Conservation (phyloP, 352 stramenopile genomes). For the Phytophthora podocarpi region DNA sequence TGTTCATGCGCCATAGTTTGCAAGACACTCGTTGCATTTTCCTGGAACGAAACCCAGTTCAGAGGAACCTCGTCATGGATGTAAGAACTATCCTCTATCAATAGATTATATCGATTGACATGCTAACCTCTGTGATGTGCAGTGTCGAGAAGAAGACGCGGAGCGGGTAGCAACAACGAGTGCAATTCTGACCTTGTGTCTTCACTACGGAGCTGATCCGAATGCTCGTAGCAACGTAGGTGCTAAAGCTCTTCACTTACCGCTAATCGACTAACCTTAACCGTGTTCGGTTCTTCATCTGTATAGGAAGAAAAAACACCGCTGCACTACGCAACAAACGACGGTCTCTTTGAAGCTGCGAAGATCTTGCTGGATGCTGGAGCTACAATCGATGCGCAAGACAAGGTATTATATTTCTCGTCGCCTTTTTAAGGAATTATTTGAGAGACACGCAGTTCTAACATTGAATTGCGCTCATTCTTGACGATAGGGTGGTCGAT, state of each 20-base stretch:
- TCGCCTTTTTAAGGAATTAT: too few species aligned
- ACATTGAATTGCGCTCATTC: too few species aligned
- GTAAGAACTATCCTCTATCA: too few species aligned
- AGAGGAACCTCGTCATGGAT: constrained; percentile 29
- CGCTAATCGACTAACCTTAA: too few species aligned
- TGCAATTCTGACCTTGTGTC: constrained; percentile 9
- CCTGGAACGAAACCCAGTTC: constrained; percentile 8
- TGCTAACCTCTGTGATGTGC: neutral
- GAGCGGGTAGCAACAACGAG: neutral
- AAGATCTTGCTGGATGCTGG: constrained; percentile 22
- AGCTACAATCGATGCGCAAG: constrained; percentile 11
- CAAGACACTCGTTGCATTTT: constrained; percentile 31
- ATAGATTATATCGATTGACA: too few species aligned
- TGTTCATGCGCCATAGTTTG: constrained; percentile 23
- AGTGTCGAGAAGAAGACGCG: constrained; percentile 29
- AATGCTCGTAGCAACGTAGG: constrained; percentile 16
- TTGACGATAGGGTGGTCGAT: constrained; percentile 14
- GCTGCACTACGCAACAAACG: constrained; percentile 22
- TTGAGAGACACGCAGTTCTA: too few species aligned
- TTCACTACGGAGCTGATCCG: constrained; percentile 6
- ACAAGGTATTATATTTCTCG: constrained; percentile 16
- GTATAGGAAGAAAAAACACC: constrained; percentile 29
- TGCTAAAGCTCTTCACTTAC: too few species aligned
- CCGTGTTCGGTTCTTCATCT: too few species aligned
- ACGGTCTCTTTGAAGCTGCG: constrained; percentile 27